These are phyloP conservation scores for Acer yangbiense DNA, from an alignment of 345 rosid genomes.

Conservation along the genomic window DNA sequence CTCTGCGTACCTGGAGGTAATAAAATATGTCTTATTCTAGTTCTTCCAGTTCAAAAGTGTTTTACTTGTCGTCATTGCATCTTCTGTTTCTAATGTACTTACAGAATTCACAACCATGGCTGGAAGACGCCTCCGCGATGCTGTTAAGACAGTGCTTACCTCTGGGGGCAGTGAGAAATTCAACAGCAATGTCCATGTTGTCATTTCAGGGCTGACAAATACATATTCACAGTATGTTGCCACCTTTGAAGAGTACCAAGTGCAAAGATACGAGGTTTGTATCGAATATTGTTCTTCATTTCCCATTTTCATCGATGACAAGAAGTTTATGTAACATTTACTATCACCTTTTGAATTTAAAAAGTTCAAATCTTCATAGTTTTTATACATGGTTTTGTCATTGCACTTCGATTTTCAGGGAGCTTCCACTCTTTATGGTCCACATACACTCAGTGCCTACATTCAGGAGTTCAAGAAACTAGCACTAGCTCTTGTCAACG, in stretches of 20 bases:
- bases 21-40: not conserved
- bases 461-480: slow-evolving; percentile 88
- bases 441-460: slow-evolving; percentile 79
- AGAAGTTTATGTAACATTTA: not conserved
- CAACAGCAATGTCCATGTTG: slow-evolving; percentile 46
- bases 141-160: slow-evolving; percentile 49
- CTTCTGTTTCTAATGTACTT: slow-evolving; percentile 6
- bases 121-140: slow-evolving; percentile 77
- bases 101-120: slow-evolving; percentile 83
- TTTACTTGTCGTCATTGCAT: not conserved
- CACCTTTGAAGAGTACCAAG: slow-evolving; percentile 68
- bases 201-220: slow-evolving; percentile 71
- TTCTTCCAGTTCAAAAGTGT: not conserved
- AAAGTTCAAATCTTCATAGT: not conserved
- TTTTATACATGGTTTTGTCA: not conserved
- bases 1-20: slow-evolving; percentile 69
- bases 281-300: slow-evolving; percentile 1
- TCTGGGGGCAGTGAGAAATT: slow-evolving; percentile 36
- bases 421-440: slow-evolving; percentile 85
- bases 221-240: slow-evolving; percentile 71
- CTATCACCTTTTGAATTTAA: not conserved
- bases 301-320: not conserved
- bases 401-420: slow-evolving; percentile 47
- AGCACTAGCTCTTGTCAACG: slow-evolving; percentile 56
- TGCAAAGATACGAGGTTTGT: slow-evolving; percentile 75